A percentile compares a stretch with the other conserved stretches of the same genome.
These are phyloP conservation scores for Singerocomus rubriflavus DNA, from an alignment of 1,284 basidiomycete genomes.

Conservation along the genomic window DNA sequence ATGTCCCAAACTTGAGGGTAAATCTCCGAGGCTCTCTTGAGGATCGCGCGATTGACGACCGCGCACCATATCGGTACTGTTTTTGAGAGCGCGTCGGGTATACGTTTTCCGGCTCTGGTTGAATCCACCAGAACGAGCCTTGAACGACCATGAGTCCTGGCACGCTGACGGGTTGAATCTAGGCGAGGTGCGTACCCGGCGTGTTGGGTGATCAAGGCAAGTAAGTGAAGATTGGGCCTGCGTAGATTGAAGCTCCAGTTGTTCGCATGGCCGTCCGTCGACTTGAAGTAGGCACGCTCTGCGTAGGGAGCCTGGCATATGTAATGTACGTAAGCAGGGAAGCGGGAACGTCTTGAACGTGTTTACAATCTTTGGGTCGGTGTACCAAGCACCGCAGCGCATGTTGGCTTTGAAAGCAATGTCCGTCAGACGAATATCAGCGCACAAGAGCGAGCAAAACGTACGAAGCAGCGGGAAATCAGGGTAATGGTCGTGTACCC, in stretches of 20 bases:
- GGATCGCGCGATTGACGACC: slow-evolving; percentile 78
- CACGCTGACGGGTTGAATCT: background rate
- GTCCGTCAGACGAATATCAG: background rate
- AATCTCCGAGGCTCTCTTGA: slow-evolving; percentile 26
- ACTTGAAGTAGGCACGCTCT: slow-evolving; percentile 88
- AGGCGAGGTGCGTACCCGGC: slow-evolving; percentile 52
- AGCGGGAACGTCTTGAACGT: background rate
- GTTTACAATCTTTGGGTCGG: slow-evolving; percentile 63
- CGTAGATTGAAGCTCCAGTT: slow-evolving; percentile 88
- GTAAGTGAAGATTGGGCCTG: slow-evolving; percentile 81
- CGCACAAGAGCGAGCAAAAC: slow-evolving; percentile 22
- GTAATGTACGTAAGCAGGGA: background rate
- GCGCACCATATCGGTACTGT: slow-evolving; percentile 96
- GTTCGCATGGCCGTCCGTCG: slow-evolving; percentile 89
- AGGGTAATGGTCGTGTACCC: slow-evolving; percentile 56
- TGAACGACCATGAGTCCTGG: too few species aligned
- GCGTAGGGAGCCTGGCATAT: slow-evolving; percentile 32
- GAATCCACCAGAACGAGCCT: slow-evolving; percentile 91
- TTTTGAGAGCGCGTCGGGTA: slow-evolving; percentile 93
- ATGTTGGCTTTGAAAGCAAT: slow-evolving; percentile 66
- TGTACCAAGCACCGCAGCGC: slow-evolving; percentile 94
- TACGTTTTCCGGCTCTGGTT: slow-evolving; percentile 89
- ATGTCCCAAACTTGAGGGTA: slow-evolving; percentile 45
- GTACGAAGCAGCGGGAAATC: slow-evolving; percentile 64
- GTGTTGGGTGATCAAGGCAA: slow-evolving; percentile 53